Evolutionary conservation across 495 filamentous ascomycete species (phyloP), one percentile per base, ranked within the genome.

Genomic region (Lentithecium fluviatile): DNA sequence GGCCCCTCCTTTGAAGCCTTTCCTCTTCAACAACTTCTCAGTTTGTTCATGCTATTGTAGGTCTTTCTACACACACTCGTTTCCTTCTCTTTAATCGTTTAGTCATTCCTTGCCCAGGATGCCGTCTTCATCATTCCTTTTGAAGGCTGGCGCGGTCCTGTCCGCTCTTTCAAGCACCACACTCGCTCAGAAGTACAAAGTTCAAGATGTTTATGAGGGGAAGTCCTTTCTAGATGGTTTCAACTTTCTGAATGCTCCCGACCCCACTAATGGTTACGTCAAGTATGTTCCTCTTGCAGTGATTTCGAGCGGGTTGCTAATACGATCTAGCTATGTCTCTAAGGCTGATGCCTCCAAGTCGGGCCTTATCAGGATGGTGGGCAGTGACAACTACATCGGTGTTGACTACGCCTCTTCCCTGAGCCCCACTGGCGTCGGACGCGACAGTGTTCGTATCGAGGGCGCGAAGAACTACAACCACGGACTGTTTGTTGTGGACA

Each of bases 401-500:
- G 72, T 70, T 19, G 72, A 76, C 55, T n/a, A n/a, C n/a, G n/a
- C n/a, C n/a, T n/a, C n/a, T n/a, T 65, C 52, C 50, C 6, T 11
- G 20, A 53, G 38, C 50, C 34, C 34, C 20, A 60, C 51, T 26
- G 64, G 52, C 17, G 45, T 53, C 17, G 73, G 73, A 12, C 70
- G 74, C 10, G 49, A 55, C n/a, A 73, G 68, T 45, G 54, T 75
- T 17, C 64, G 74, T 11, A 56, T 76, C 45, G 57, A 67, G 21
- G 64, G 64, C 34, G 58, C 58, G 24, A 60, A 72, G 45, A 60
- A 47, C 11, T 75, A 70, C 55, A 72, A 56, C 13, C 61, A 74
- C 45, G 73, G 73, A 19, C 62, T 76, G 8, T 72, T 74, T 56
- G 64, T 76, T 32, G 47, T 67, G 11, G 74, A 76, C 46, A 51